Percentiles rank a stretch among this genome's conserved stretches.
These are phyloP conservation scores for Tylopilus sp. DNA, from an alignment of 768 basidiomycete species.

Conservation along the genomic window DNA sequence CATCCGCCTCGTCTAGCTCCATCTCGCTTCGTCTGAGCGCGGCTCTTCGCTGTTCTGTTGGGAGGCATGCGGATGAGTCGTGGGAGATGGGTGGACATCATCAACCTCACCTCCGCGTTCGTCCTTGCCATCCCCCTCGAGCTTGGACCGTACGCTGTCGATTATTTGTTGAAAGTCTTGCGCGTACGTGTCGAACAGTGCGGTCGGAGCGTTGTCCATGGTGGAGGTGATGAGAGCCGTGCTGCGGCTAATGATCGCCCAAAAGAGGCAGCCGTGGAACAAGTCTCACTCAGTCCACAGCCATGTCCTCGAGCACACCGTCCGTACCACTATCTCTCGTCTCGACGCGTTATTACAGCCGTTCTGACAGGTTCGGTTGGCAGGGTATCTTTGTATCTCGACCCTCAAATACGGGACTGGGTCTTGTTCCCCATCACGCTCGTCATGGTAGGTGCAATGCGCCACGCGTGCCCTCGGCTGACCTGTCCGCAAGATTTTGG, in stretches of 20 bases:
- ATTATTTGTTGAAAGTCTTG: constrained; percentile 87
- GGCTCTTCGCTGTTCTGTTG: constrained; percentile 75
- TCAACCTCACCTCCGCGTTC: constrained; percentile 61
- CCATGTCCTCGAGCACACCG: constrained; percentile 38
- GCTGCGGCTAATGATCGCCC: constrained; percentile 20
- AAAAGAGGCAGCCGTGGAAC: constrained; percentile 22
- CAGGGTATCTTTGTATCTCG: constrained; percentile 66
- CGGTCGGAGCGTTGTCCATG: constrained; percentile 83
- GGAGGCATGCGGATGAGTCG: constrained; percentile 1
- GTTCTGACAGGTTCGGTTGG: constrained; percentile 8
- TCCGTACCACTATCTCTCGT: constrained; percentile 12
- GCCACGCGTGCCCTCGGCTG: neutral
- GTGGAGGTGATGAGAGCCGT: constrained; percentile 4
- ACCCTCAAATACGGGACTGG: constrained; percentile 95
- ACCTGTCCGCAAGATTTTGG: constrained; percentile 62
- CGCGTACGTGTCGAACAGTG: constrained; percentile 90
- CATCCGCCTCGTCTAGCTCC: constrained; percentile 97
- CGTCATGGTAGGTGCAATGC: constrained; percentile 72
- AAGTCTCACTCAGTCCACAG: constrained; percentile 9
- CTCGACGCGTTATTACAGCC: neutral
- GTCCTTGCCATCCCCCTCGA: constrained; percentile 66
- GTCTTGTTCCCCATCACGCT: constrained; percentile 94
- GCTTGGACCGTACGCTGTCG: constrained; percentile 68
- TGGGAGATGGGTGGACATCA: neutral
- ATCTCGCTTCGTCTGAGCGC: constrained; percentile 82